These are phyloP conservation scores for Gossypium lobatum DNA, from an alignment of 441 rosid species.

Conservation along the genomic window DNA sequence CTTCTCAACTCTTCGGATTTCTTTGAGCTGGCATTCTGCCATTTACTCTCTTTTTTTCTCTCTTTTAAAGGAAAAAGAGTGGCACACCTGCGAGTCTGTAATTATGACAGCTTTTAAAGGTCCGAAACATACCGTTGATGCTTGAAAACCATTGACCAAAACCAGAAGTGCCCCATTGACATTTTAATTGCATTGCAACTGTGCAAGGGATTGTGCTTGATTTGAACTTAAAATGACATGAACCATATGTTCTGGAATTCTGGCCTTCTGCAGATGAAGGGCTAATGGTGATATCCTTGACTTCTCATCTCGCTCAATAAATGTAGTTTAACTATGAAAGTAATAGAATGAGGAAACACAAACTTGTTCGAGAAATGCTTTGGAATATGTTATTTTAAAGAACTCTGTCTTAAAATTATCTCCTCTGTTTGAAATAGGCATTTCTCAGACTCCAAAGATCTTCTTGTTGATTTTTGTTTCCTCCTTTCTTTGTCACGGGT, in stretches of 20 bases:
- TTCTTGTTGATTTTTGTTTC: not conserved
- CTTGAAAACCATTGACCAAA: not conserved
- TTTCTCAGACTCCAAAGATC: constrained; percentile 1
- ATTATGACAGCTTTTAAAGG: not conserved
- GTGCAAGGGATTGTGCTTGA: not conserved
- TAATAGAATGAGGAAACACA: not conserved
- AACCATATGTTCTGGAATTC: not conserved
- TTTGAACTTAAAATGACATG: not conserved
- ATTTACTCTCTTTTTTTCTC: not conserved
- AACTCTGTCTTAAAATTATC: not conserved
- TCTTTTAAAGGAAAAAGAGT: not conserved
- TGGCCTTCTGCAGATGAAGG: not conserved
- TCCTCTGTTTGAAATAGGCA: constrained; percentile 1
- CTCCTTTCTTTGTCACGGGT: constrained; percentile 18
- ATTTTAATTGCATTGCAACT: not conserved
- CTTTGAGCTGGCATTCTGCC: not conserved
- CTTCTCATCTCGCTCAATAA: not conserved
- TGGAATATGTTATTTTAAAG: not conserved
- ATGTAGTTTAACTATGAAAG: not conserved
- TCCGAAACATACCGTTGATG: not conserved
- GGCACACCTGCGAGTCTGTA: not conserved
- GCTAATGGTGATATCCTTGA: not conserved
- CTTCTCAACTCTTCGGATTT: not conserved
- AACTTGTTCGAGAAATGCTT: not conserved
- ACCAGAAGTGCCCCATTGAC: not conserved